Percentiles rank a stretch among this genome's conserved stretches.
These are phyloP conservation scores for Andrographis paniculata DNA, from an alignment of 305 asterid species.

Conservation along the genomic window DNA sequence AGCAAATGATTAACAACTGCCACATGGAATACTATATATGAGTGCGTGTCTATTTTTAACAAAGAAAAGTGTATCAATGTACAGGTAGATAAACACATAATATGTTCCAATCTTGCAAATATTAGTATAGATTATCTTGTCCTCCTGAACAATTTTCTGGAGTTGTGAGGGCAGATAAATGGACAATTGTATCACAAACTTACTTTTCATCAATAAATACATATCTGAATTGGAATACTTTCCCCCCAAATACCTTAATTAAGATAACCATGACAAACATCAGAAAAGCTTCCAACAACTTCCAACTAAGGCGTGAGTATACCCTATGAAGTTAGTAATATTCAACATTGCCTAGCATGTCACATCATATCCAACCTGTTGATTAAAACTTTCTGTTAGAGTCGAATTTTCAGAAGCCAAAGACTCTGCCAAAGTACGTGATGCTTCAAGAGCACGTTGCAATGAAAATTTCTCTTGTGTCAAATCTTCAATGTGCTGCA, in stretches of 20 bases:
- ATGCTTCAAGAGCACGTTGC: conserved; percentile 97
- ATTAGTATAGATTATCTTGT: no score
- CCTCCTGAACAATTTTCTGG: no score
- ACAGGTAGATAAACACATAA: background rate
- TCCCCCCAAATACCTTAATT: no score
- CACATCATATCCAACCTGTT: conserved; percentile 46
- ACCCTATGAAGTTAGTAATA: background rate
- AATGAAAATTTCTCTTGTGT: conserved; percentile 94
- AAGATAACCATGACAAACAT: no score
- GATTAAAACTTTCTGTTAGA: conserved; percentile 83
- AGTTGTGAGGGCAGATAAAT: no score
- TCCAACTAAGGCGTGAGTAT: background rate
- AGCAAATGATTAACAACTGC: background rate
- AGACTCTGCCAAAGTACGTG: conserved; percentile 79
- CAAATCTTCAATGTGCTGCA: conserved; percentile 97
- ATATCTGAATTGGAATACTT: no score
- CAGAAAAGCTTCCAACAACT: background rate
- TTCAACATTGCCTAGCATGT: background rate
- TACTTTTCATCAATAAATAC: no score
- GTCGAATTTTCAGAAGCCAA: conserved; percentile 96
- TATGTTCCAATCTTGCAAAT: no score
- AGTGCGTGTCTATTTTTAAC: background rate
- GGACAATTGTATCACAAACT: no score
- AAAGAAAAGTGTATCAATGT: conserved; percentile 1
- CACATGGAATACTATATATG: conserved; percentile 4